These are phyloP conservation scores for Tricholoma furcatifolium DNA, from an alignment of 768 basidiomycete species.

Conservation along the genomic window DNA sequence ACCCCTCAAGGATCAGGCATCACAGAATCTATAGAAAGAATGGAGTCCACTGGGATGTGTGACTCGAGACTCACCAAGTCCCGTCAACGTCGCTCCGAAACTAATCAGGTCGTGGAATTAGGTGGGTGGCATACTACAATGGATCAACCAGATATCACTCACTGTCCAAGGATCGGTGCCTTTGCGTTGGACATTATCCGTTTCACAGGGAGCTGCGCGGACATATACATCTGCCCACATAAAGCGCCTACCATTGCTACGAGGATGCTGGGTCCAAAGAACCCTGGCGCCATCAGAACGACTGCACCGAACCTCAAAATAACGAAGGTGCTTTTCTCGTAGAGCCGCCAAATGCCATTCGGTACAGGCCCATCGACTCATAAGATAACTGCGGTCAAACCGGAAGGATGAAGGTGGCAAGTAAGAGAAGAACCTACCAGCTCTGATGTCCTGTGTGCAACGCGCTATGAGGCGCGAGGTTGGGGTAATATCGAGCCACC, in stretches of 20 bases:
- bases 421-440: conserved; percentile 19
- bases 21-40: neutral
- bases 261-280: conserved; percentile 43
- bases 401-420: conserved; percentile 28
- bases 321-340: conserved; percentile 31
- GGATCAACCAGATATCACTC: conserved; percentile 38
- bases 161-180: conserved; percentile 34
- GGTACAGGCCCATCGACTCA: conserved; percentile 50
- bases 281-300: conserved; percentile 42
- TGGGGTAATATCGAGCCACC: conserved; percentile 48
- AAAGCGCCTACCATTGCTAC: conserved; percentile 42
- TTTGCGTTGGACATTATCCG: conserved; percentile 44
- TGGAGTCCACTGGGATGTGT: conserved; percentile 10
- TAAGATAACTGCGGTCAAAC: conserved; percentile 34
- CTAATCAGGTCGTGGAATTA: conserved; percentile 14
- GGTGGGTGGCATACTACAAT: conserved; percentile 17
- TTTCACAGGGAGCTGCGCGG: conserved; percentile 46
- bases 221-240: conserved; percentile 43
- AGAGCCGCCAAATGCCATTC: conserved; percentile 25
- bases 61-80: conserved; percentile 37
- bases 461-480: conserved; percentile 56
- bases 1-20: neutral
- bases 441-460: conserved; percentile 64
- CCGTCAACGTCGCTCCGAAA: conserved; percentile 57
- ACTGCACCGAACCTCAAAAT: conserved; percentile 43